Evolutionary conservation across 495 filamentous ascomycete genomes (phyloP).

Genomic region (Astrocystis sublimbata): DNA sequence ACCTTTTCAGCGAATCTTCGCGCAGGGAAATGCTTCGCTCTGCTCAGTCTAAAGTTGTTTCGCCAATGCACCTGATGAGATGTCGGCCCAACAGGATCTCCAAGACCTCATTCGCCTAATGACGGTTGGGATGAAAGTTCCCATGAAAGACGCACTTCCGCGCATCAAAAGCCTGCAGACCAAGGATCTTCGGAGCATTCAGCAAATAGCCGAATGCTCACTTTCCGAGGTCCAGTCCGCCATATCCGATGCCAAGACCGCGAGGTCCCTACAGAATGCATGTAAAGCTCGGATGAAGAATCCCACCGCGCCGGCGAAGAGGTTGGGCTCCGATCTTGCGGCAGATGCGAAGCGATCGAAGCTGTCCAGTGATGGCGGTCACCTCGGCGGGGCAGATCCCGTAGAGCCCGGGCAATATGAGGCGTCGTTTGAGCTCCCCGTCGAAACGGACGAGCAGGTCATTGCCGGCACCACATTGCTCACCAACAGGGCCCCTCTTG

Average conservation of each 20-base stretch:
- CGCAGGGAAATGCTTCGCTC: not conserved
- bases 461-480: conserved; percentile 59
- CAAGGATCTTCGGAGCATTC: conserved; percentile 60
- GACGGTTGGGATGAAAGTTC: conserved; percentile 68
- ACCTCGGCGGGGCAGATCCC: conserved; percentile 38
- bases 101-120: conserved; percentile 76
- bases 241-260: conserved; percentile 68
- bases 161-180: conserved; percentile 68
- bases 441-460: conserved; percentile 56
- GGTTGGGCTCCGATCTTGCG: conserved; percentile 30
- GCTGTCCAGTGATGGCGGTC: conserved; percentile 25
- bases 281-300: conserved; percentile 63
- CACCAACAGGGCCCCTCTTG: conserved; percentile 79
- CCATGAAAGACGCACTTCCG: conserved; percentile 67
- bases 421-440: conserved; percentile 63
- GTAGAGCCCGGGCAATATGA: conserved; percentile 65
- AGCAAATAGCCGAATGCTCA: conserved; percentile 61
- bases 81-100: conserved; percentile 60
- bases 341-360: conserved; percentile 48
- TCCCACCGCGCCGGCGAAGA: conserved; percentile 39
- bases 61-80: conserved; percentile 22
- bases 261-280: conserved; percentile 65
- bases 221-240: conserved; percentile 57
- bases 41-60: not conserved
- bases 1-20: not conserved